Base-by-base conservation (phyloP, 2,329 filamentous ascomycete species). In the Exutisphaerella laricina region DNA sequence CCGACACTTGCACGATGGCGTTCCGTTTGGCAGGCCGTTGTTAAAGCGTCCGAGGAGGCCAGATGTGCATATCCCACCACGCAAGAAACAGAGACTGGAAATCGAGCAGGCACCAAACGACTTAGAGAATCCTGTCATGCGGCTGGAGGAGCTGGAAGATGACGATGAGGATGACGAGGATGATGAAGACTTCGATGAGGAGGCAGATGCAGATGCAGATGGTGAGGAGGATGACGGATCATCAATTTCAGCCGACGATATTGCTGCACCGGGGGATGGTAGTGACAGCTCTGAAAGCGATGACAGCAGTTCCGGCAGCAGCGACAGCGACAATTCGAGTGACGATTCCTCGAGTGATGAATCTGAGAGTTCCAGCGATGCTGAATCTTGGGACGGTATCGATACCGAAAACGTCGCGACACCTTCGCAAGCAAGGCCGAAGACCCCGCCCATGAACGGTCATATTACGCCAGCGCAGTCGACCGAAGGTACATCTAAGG, bases 1-100 rank as follows among this genome's bases (percentile, higher is more conserved):
- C 3, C 82, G 75, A 53, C 88, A 89, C 60, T 72, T 96, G 4
- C 75, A 92, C 8, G 90, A 97, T 61, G 89, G 90, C 3, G 72
- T 95, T 14, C 78, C 88, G 0, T 95, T 90, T 61, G 89, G 90
- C 2, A 77, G 83, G 46, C 81, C 84, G 1, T 80, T 80, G 58
- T 67, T 90, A 6, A 77, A 77, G 47, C 60, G 67, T 0, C 71
- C 72, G 9, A 37, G 49, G 6, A 53, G 59, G 33, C 56, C 58
- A 7, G 66, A 71, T n/a, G 69, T 46, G 52, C 57, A 28, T 50
- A 66, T 41, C 48, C 65, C 42, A 35, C 49, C 41, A 38, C 58
- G 42, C 48, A 56, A 43, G 58, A 59, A 38, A 57, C 62, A 42
- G 58, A 65, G 52, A 28, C 17, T 50, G 20, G 56, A 53, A 8